Evolutionary conservation across 371 early-diverging fungal genomes (phyloP).

Genomic region (Mortierella sp.): DNA sequence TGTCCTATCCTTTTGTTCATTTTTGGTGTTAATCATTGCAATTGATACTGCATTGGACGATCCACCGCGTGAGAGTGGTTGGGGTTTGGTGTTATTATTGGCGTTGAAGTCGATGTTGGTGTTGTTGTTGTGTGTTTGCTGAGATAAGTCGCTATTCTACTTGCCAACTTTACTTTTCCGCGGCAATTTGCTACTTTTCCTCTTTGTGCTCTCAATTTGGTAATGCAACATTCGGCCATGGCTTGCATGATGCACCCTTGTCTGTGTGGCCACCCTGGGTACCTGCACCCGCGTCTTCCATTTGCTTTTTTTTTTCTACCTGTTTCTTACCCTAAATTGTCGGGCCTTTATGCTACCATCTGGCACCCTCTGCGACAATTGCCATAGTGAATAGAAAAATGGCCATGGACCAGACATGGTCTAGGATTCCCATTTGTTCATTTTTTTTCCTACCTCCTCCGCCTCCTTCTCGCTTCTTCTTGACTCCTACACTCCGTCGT

Average conservation of each 20-base stretch:
- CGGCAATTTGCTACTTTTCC: neutral
- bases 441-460: neutral
- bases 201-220: conserved; percentile 4
- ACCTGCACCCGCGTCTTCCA: neutral
- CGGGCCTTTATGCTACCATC: neutral
- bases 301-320: too few species aligned
- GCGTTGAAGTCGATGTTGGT: neutral
- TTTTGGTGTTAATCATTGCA: neutral
- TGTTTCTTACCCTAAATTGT: neutral
- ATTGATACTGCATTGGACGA: neutral
- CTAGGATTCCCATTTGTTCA: neutral
- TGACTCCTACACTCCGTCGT: neutral
- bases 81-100: neutral
- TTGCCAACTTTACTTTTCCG: neutral
- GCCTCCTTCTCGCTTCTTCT: neutral
- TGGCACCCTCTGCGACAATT: neutral
- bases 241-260: conserved; percentile 4
- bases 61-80: neutral
- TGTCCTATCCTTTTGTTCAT: neutral
- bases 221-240: neutral
- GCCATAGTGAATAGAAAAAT: neutral
- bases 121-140: neutral
- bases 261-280: neutral
- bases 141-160: neutral
- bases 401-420: neutral